Evolutionary conservation across 257 asterid genomes (phyloP).

Genomic region (Fraxinus quadrangulata): DNA sequence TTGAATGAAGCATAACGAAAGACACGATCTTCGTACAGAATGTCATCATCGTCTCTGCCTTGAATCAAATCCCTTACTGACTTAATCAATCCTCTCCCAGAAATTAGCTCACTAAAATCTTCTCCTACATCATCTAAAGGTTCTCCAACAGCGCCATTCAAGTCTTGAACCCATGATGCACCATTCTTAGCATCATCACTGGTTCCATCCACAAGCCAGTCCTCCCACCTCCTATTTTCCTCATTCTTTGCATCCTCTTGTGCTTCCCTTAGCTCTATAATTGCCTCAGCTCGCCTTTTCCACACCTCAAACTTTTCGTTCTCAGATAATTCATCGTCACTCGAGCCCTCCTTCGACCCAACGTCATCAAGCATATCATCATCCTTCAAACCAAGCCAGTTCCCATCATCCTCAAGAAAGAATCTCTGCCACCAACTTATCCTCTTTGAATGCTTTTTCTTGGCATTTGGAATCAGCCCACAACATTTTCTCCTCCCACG

Average conservation of each 20-base stretch:
- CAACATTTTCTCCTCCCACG: slow-evolving; percentile 48
- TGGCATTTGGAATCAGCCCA: slow-evolving; percentile 67
- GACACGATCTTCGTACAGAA: slow-evolving; percentile 88
- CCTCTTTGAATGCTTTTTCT: slow-evolving; percentile 53
- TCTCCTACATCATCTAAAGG: slow-evolving; percentile 44
- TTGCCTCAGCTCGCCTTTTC: slow-evolving; percentile 92
- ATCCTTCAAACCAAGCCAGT: slow-evolving; percentile 92
- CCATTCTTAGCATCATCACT: slow-evolving; percentile 45
- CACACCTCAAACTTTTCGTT: slow-evolving; percentile 93
- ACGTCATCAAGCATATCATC: slow-evolving; percentile 61
- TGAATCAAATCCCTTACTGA: slow-evolving; percentile 67
- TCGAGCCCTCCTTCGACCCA: slow-evolving; percentile 53
- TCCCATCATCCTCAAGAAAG: slow-evolving; percentile 76
- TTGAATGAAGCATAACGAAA: slow-evolving; percentile 82
- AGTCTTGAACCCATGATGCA: slow-evolving; percentile 57
- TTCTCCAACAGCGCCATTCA: slow-evolving; percentile 47
- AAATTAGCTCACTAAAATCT: slow-evolving; percentile 50
- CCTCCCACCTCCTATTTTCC: slow-evolving; percentile 92
- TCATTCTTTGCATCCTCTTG: slow-evolving; percentile 79
- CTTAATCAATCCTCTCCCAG: slow-evolving; percentile 76
- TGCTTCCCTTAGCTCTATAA: slow-evolving; percentile 89
- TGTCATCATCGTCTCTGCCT: slow-evolving; percentile 86
- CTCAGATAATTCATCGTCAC: slow-evolving; percentile 61
- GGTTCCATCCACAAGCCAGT: slow-evolving; percentile 74
- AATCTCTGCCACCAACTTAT: slow-evolving; percentile 86